Conservation (phyloP, 2,329 filamentous ascomycete genomes). For the Tolypocladium endophyticum region DNA sequence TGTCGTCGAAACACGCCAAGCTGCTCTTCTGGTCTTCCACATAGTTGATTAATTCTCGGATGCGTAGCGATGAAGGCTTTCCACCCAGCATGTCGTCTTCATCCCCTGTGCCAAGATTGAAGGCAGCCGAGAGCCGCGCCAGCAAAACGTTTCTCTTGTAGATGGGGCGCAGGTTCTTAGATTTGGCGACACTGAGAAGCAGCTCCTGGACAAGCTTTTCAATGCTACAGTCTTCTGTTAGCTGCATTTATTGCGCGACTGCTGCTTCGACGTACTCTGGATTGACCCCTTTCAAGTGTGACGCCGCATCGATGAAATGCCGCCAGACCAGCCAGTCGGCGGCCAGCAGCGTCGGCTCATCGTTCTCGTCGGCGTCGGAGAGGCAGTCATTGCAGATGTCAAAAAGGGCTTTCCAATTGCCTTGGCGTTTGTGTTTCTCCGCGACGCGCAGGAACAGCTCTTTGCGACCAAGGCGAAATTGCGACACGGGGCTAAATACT, state of each 20-base stretch:
- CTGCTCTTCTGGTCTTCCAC: constrained; percentile 23
- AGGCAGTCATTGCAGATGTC: constrained; percentile 33
- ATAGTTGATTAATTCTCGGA: constrained; percentile 24
- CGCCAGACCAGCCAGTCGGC: constrained; percentile 33
- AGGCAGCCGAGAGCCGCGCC: constrained; percentile 26
- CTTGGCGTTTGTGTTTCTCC: constrained; percentile 22
- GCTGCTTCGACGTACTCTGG: constrained; percentile 18
- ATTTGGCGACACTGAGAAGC: constrained; percentile 18
- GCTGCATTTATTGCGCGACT: neutral
- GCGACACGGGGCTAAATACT: constrained; percentile 28
- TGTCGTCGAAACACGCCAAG: constrained; percentile 34
- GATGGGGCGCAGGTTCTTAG: constrained; percentile 21
- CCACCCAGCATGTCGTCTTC: constrained; percentile 15
- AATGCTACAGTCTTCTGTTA: constrained; percentile 12
- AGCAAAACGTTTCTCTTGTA: constrained; percentile 28
- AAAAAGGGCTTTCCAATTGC: constrained; percentile 32
- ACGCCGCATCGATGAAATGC: constrained; percentile 27
- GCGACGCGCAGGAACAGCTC: constrained; percentile 33
- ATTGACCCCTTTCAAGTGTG: constrained; percentile 17
- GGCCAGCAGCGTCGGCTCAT: constrained; percentile 28
- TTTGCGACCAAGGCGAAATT: constrained; percentile 36
- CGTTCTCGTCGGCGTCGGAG: constrained; percentile 23
- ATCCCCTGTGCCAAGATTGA: constrained; percentile 19
- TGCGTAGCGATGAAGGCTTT: constrained; percentile 17
- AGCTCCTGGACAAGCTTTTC: constrained; percentile 16